These are phyloP conservation scores for Aspergillus ruber DNA, from an alignment of 2,329 filamentous ascomycete species.

Conservation along the genomic window DNA sequence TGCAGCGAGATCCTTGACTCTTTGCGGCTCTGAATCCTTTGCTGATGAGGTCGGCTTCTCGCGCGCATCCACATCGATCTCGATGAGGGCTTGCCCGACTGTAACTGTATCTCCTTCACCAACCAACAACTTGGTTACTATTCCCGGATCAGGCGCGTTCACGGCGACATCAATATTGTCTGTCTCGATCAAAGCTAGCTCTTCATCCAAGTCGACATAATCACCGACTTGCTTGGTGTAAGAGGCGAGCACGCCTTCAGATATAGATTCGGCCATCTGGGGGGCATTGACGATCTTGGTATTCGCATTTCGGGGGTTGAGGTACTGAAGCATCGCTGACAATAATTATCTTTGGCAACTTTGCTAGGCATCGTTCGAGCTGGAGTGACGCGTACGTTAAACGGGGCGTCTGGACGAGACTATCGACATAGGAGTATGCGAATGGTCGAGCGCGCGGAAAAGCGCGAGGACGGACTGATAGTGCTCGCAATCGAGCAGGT, in stretches of 20 bases:
- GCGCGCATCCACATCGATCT: constrained; percentile 43
- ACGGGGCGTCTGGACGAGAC: too few species aligned
- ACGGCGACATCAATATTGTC: constrained; percentile 97
- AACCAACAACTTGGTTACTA: constrained; percentile 79
- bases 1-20: too few species aligned
- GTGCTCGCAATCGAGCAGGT: too few species aligned
- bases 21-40: background rate
- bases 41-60: background rate
- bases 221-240: constrained; percentile 86
- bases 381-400: too few species aligned
- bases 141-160: constrained; percentile 82
- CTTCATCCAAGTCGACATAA: constrained; percentile 83
- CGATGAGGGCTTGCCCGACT: constrained; percentile 80
- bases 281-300: background rate
- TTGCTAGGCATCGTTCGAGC: too few species aligned
- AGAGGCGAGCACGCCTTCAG: constrained; percentile 86
- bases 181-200: constrained; percentile 93
- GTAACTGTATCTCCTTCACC: constrained; percentile 87
- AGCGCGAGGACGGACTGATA: too few species aligned
- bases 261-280: constrained; percentile 82
- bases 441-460: too few species aligned
- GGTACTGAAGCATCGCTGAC: background rate
- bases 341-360: too few species aligned
- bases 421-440: too few species aligned
- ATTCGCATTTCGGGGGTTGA: background rate